phyloP scores from a whole-genome alignment of 352 stramenopile genomes.

The Phytophthora tubulina region DNA sequence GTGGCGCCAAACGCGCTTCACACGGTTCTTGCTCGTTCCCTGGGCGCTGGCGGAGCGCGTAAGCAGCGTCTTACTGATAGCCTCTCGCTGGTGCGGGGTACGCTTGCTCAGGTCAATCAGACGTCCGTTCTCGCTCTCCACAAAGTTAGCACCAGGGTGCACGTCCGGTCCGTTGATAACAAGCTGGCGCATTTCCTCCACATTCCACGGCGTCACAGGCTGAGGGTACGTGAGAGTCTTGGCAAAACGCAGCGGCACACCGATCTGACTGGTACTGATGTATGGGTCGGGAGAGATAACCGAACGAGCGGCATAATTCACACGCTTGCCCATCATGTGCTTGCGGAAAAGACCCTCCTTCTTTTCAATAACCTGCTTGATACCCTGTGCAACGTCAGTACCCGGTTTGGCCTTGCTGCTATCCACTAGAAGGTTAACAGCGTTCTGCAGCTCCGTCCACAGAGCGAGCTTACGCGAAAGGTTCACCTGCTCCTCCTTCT shows the following conservation, averaged over 20 bases:
- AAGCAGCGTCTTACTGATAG: slow-evolving; percentile 97
- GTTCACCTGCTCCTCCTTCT: slow-evolving; percentile 73
- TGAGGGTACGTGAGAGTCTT: slow-evolving; percentile 98
- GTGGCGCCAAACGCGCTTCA: slow-evolving; percentile 98
- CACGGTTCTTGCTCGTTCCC: slow-evolving; percentile 84
- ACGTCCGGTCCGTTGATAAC: slow-evolving; percentile 96
- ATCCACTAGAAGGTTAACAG: slow-evolving; percentile 87
- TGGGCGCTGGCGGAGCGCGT: slow-evolving; percentile 87
- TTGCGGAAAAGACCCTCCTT: slow-evolving; percentile 99
- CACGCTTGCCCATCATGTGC: slow-evolving; percentile 98
- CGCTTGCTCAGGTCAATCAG: slow-evolving; percentile 96
- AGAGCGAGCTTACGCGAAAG: slow-evolving; percentile 93
- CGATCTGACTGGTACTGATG: slow-evolving; percentile 99
- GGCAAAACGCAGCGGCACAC: slow-evolving; percentile 98
- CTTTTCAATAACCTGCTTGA: slow-evolving; percentile 99
- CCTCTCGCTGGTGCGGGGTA: slow-evolving; percentile 92
- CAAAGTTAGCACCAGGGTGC: slow-evolving; percentile 98
- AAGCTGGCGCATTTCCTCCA: slow-evolving; percentile 96
- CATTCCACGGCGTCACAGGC: slow-evolving; percentile 98
- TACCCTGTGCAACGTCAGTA: slow-evolving; percentile 86
- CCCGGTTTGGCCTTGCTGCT: slow-evolving; percentile 79
- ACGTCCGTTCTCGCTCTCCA: slow-evolving; percentile 95
- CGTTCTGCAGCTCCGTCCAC: slow-evolving; percentile 98
- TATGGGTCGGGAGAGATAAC: slow-evolving; percentile 99
- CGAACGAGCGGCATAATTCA: slow-evolving; percentile 99